Evolutionary conservation across 371 early-diverging fungal genomes (phyloP).

Genomic region (Actinomortierella wolfii): DNA sequence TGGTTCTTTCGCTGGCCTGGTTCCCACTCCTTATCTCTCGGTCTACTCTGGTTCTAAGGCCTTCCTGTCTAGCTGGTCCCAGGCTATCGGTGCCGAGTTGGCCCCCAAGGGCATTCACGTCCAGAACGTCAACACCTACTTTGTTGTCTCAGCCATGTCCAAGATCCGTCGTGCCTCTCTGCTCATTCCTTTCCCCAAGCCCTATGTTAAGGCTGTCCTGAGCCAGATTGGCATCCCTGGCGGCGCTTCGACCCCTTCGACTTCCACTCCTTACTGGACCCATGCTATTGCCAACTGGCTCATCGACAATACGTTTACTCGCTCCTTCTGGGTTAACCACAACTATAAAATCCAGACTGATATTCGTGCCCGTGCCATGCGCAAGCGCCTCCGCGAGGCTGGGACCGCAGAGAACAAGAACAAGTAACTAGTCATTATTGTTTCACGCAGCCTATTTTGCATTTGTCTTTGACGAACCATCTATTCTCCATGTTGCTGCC

Average conservation of each 20-base stretch:
- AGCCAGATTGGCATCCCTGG: conserved; percentile 77
- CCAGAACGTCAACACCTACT: conserved; percentile 91
- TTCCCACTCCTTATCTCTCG: conserved; percentile 88
- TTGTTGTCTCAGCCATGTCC: conserved; percentile 92
- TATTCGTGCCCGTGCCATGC: conserved; percentile 78
- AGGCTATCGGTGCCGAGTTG: conserved; percentile 88
- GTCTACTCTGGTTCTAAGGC: conserved; percentile 96
- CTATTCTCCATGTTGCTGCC: too few relatives aligned
- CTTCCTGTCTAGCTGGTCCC: conserved; percentile 90
- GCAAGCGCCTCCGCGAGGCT: conserved; percentile 68
- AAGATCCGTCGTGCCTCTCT: conserved; percentile 83
- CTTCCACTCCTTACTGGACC: conserved; percentile 79
- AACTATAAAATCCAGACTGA: conserved; percentile 66
- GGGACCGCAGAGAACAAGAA: conserved; percentile 52
- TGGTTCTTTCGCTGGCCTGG: conserved; percentile 91
- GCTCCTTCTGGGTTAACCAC: conserved; percentile 66
- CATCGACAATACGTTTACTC: conserved; percentile 65
- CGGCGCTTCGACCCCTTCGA: conserved; percentile 69
- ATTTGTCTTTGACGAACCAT: too few relatives aligned
- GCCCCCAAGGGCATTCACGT: conserved; percentile 77
- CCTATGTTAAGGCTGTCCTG: conserved; percentile 80
- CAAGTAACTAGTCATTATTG: conserved; percentile 9
- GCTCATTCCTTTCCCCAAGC: conserved; percentile 82
- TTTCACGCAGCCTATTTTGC: not conserved
- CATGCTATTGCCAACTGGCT: conserved; percentile 85